Conservation (phyloP, 306 rosid species). For the Begonia peltatifolia region DNA sequence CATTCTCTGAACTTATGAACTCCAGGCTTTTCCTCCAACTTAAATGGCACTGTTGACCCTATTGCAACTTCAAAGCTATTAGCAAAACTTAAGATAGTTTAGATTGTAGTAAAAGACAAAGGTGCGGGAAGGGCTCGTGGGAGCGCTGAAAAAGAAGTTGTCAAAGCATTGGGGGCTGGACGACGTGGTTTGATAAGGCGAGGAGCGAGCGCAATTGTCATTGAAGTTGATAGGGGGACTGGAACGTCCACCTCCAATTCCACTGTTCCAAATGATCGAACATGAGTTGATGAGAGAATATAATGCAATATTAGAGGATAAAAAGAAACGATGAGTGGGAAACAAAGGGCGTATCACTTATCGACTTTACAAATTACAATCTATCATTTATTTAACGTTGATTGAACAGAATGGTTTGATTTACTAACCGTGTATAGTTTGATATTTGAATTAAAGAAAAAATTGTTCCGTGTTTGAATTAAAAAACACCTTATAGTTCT, state of each 20-base stretch:
- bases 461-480: no score
- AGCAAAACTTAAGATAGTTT: slow-evolving; percentile 1
- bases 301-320: no score
- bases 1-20: slow-evolving; percentile 19
- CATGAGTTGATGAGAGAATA: no score
- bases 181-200: slow-evolving; percentile 83
- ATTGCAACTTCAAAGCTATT: not conserved
- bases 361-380: no score
- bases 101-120: slow-evolving; percentile 19
- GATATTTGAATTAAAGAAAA: no score
- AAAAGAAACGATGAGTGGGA: no score
- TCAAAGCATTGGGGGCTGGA: slow-evolving; percentile 69
- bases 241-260: slow-evolving; percentile 25
- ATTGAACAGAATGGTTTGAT: no score
- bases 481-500: no score
- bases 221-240: slow-evolving; percentile 36
- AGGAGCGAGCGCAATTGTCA: slow-evolving; percentile 54
- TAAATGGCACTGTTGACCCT: slow-evolving; percentile 26
- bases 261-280: slow-evolving; percentile 2
- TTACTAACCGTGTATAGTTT: no score
- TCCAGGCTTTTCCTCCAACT: slow-evolving; percentile 54
- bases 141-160: slow-evolving; percentile 64
- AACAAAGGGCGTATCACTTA: no score
- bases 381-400: no score
- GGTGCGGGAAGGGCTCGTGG: slow-evolving; percentile 63